These are phyloP conservation scores for Opeltia flavorubescens DNA, from an alignment of 495 filamentous ascomycete species.

Conservation along the genomic window DNA sequence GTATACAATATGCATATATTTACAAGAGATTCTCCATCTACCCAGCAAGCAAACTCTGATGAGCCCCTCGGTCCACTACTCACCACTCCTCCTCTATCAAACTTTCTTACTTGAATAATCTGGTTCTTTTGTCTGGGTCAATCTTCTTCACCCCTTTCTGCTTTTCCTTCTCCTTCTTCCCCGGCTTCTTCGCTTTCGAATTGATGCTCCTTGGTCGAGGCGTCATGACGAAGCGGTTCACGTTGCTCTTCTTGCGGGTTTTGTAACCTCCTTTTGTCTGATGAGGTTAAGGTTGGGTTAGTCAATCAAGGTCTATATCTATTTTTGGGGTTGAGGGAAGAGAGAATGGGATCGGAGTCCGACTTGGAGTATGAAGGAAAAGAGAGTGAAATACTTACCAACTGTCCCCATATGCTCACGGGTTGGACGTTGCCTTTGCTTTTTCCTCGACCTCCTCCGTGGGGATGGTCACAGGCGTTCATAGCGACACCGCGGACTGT, in stretches of 20 bases:
- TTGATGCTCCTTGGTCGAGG: constrained; percentile 32
- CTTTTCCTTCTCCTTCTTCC: constrained; percentile 21
- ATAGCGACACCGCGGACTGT: constrained; percentile 95
- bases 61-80: too few species aligned
- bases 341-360: too few species aligned
- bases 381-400: constrained; percentile 45
- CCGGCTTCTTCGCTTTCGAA: constrained; percentile 18
- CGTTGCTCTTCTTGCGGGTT: constrained; percentile 64
- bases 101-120: too few species aligned
- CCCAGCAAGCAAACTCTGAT: too few species aligned
- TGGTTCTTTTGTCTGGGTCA: too few species aligned
- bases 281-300: constrained; percentile 23
- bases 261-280: constrained; percentile 95
- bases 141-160: constrained; percentile 8
- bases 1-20: too few species aligned
- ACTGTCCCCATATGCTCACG: constrained; percentile 88
- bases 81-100: too few species aligned
- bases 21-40: too few species aligned
- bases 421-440: constrained; percentile 94
- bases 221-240: constrained; percentile 70
- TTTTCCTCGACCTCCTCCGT: constrained; percentile 97
- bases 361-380: too few species aligned
- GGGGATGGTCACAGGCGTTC: constrained; percentile 94
- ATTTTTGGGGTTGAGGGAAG: too few species aligned
- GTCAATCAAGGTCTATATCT: constrained; percentile 1